Evolutionary conservation across 352 stramenopile species (phyloP).

Genomic region (Pythium angustatum): DNA sequence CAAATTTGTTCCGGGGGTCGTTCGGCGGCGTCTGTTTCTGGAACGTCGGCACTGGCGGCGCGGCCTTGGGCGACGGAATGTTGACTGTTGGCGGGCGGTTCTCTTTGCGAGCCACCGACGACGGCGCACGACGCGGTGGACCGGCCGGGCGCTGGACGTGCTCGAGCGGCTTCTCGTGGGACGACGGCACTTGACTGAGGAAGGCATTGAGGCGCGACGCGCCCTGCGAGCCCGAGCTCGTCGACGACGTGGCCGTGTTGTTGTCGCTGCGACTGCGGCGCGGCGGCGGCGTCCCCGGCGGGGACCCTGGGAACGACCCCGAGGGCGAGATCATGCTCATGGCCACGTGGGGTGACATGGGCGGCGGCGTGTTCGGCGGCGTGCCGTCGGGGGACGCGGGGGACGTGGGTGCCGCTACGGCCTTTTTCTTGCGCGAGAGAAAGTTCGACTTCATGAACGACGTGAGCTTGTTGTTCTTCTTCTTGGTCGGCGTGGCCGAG

Average conservation of each 20-base stretch:
- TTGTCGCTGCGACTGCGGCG: constrained; percentile 29
- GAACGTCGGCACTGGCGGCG: background rate
- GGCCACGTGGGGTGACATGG: constrained; percentile 48
- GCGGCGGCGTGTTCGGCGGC: constrained; percentile 54
- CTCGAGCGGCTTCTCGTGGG: constrained; percentile 54
- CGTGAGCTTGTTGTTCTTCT: constrained; percentile 75
- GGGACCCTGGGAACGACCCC: constrained; percentile 32
- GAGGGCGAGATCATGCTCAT: constrained; percentile 30
- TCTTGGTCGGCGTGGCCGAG: constrained; percentile 49
- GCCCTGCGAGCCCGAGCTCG: constrained; percentile 39
- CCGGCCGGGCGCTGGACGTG: constrained; percentile 59
- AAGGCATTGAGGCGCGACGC: constrained; percentile 73
- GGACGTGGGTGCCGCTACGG: background rate
- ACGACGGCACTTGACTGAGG: constrained; percentile 69
- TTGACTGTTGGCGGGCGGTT: constrained; percentile 24
- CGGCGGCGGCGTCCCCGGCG: constrained; percentile 26
- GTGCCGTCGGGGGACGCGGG: constrained; percentile 49
- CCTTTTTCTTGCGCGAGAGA: constrained; percentile 70
- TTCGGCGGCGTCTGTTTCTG: constrained; percentile 16
- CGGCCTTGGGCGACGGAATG: constrained; percentile 1
- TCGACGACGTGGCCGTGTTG: constrained; percentile 35
- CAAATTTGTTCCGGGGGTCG: constrained; percentile 75
- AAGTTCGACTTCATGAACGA: constrained; percentile 84
- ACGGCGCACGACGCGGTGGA: constrained; percentile 48
- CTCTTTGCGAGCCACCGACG: constrained; percentile 41